Evolutionary conservation across 345 rosid genomes (phyloP), one percentile per base, ranked within the genome.

Genomic region (Dovyalis caffra): DNA sequence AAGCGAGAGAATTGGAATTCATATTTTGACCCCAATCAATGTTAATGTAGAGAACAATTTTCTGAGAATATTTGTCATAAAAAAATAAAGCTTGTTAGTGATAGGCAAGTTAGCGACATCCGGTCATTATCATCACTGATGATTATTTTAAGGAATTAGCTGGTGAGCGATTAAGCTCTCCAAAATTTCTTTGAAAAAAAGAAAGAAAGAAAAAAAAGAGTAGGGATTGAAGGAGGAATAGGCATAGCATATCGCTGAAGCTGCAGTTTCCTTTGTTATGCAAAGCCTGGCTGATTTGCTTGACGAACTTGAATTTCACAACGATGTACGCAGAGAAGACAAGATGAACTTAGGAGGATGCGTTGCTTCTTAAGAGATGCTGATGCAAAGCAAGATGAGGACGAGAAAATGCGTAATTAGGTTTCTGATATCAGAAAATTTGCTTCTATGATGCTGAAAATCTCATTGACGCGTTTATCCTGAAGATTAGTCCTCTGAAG

Each of bases 371-470:
- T 77, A 71, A 78, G 72, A 74, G 86, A 85, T 61, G 83, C 81
- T 8, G 83, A 78, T 63, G 78, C 76, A 60, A 77, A 68, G 66
- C 81, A 76, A 65, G 70, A 72, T 20, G 74, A 37, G 37, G 81
- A 81, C 21, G 78, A 83, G 71, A 74, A 83, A 28, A 80, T 81
- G 37, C 74, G 78, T 35, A 77, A 72, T 5, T 83, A 81, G 84
- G 81, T 76, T 32, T 79, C 81, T 29, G 81, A 74, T 5, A 81
- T 85, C 71, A 71, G 79, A 76, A 71, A 73, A 58, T 76, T 74
- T 43, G 77, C 83, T 10, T n/a, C n/a, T 80, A 83, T 9, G 84
- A 83, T 64, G 69, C 81, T 37, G 85, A 85, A 33, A 85, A 80
- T 68, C 47, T 80, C 60, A 74, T 82, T 32, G 85, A 80, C 58